Evolutionary conservation across 1,284 basidiomycete genomes (phyloP), one percentile per base, ranked within the genome.

Genomic region (Bjerkandera adusta): DNA sequence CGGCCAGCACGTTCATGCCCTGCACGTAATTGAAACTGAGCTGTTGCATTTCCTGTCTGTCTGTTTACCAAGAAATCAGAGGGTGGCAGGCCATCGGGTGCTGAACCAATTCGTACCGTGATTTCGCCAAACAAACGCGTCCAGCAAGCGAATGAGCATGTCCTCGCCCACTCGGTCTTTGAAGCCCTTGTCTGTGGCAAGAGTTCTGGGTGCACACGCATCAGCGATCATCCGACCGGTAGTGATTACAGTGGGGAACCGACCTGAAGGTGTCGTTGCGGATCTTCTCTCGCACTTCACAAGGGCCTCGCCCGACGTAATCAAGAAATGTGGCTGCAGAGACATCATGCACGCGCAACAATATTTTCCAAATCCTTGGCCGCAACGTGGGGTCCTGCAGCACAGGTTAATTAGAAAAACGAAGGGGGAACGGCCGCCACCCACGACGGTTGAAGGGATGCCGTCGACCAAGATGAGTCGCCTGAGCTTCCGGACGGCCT

Each of bases 1-100:
- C 96, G 13, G 94, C 92, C 25, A 99, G 81, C 30, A 98, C 96
- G 65, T 99, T 99, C 94, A 98, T 97, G 27, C 95, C 95, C 68
- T 97, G 95, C 8, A 97, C 93, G 60, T 97, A 97, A 30, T 89
- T 92, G 66, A 97, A 95, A 6, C 84, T 86, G 15, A 91, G 75
- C 45, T 83, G 82, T 8, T 85, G 76, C 2, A 71, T 72, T 59
- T 89, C 84, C 63, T 85, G 83, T 54, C 81, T 73, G 60, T 89
- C 87, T 89, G 55, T 38, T 15, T n/a, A n/a, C n/a, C 34, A 2
- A 36, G 2, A 48, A 16, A 29, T 48, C 18, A 35, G 52, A 36
- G 52, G 35, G 39, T 15, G 38, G 22, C 24, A 5, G 21, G 13
- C 32, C 32, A 45, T n/a, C 21, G 34, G 34, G 21, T 25, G 26